Evolutionary conservation across 2,329 filamentous ascomycete genomes (phyloP), one percentile per base, ranked within the genome.

Genomic region (Ceratocystis alfenasii): DNA sequence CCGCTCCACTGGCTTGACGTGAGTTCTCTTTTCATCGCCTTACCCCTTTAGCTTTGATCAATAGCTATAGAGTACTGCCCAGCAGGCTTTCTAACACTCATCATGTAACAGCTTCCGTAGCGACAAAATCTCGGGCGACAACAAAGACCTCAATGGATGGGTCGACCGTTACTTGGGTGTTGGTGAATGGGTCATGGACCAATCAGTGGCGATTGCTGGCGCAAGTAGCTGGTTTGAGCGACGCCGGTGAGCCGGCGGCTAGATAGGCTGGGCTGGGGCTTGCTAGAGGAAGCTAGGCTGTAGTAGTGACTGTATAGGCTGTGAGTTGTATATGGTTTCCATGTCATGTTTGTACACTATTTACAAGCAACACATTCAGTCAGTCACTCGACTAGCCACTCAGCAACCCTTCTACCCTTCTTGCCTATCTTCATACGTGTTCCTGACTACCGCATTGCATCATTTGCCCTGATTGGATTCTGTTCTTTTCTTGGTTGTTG

Each of bases 151-250:
- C 71, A 87, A 88, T 74, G 87, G 86, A 73, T 97, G 92, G 91
- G 85, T 97, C 70, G 88, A 93, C 73, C 93, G 88, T 75, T 97
- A 97, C 76, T 85, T 97, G 55, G 90, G 90, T 69, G 87, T 96
- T 20, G 94, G 94, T 71, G 94, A 99, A 79, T 96, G 91, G 85
- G 89, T 96, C 70, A 95, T 99, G 91, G 94, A 99, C 76, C 89
- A 95, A 79, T 95, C 91, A 36, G 90, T 97, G 41, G 92, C 92
- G 50, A 84, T 97, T 66, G 89, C 96, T 74, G 88, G 90, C 53
- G 87, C 88, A 62, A 95, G 89, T 74, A 83, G 87, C 68, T 99
- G 86, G 78, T 99, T 99, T 75, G 92, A 96, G 79, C 84, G 94
- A 73, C 92, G 85, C 76, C 84, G 92, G 79, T 95, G 79, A 80